Evolutionary conservation across 768 basidiomycete genomes (phyloP).

Genomic region (Kwoniella heveanensis): DNA sequence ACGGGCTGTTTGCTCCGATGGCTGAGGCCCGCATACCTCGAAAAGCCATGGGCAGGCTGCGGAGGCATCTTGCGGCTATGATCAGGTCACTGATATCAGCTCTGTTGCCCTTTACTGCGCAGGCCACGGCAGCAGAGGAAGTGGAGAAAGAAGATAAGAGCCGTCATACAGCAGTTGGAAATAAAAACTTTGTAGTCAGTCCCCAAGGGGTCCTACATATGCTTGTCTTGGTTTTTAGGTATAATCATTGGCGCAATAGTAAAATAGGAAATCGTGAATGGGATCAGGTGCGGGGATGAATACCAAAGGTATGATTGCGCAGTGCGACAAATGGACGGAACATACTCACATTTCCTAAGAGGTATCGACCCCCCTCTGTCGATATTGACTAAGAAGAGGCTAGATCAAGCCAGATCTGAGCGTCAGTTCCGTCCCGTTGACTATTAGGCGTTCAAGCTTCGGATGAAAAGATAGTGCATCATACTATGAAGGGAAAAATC

Average conservation of each 20-base stretch:
- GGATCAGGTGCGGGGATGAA: too few relatives aligned
- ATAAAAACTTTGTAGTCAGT: conserved; percentile 42
- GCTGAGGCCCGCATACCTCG: conserved; percentile 6
- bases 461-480: conserved; percentile 29
- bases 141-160: conserved; percentile 3
- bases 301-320: too few relatives aligned
- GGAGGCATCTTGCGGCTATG: conserved; percentile 15
- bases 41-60: background rate
- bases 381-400: background rate
- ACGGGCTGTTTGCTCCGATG: background rate
- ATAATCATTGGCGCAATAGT: conserved; percentile 44
- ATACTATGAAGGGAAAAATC: conserved; percentile 19
- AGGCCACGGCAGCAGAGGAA: background rate
- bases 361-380: conserved; percentile 7
- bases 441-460: background rate
- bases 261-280: background rate
- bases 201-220: conserved; percentile 53
- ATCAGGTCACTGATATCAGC: background rate
- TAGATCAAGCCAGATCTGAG: background rate
- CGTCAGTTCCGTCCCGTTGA: background rate
- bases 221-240: conserved; percentile 50
- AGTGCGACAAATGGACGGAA: background rate
- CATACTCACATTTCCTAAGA: conserved; percentile 12
- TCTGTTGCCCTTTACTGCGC: background rate
- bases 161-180: conserved; percentile 46